Percentiles rank a stretch among this genome's conserved stretches.
These are phyloP conservation scores for Boletus patriciae DNA, from an alignment of 768 basidiomycete genomes.

Conservation along the genomic window DNA sequence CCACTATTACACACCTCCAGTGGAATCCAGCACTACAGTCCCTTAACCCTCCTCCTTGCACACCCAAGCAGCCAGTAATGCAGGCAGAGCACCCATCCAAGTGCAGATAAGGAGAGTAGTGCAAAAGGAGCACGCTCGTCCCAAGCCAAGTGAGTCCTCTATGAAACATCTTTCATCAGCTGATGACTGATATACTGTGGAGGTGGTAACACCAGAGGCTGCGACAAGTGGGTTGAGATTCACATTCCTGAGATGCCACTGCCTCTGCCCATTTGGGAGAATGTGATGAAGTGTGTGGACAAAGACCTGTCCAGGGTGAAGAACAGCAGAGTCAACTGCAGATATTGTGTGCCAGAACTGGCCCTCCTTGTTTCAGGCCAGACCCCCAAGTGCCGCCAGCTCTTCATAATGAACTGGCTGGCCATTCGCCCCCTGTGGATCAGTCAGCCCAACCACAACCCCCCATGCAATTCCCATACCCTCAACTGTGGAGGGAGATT, in stretches of 20 bases:
- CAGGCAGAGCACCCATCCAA: too few relatives aligned
- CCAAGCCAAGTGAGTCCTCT: background rate
- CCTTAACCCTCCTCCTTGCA: too few relatives aligned
- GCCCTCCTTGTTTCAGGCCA: background rate
- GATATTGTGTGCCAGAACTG: constrained; percentile 6
- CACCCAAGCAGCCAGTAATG: too few relatives aligned
- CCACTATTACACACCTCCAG: background rate
- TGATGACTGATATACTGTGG: background rate
- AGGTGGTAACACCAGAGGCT: background rate
- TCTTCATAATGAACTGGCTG: constrained; percentile 12
- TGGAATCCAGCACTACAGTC: background rate
- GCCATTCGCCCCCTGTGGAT: constrained; percentile 4
- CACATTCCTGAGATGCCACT: background rate
- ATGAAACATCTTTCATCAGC: background rate
- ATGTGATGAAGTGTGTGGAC: background rate
- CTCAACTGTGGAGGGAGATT: too few relatives aligned
- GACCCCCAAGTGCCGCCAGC: background rate
- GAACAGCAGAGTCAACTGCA: background rate
- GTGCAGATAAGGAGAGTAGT: too few relatives aligned
- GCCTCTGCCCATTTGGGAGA: background rate
- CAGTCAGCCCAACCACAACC: background rate
- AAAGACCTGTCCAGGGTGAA: background rate
- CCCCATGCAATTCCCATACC: too few relatives aligned
- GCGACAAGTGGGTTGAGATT: background rate
- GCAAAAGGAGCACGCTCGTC: too few relatives aligned